Conservation (phyloP, 2,329 filamentous ascomycete species). For the Ilyonectria mors-panacis region DNA sequence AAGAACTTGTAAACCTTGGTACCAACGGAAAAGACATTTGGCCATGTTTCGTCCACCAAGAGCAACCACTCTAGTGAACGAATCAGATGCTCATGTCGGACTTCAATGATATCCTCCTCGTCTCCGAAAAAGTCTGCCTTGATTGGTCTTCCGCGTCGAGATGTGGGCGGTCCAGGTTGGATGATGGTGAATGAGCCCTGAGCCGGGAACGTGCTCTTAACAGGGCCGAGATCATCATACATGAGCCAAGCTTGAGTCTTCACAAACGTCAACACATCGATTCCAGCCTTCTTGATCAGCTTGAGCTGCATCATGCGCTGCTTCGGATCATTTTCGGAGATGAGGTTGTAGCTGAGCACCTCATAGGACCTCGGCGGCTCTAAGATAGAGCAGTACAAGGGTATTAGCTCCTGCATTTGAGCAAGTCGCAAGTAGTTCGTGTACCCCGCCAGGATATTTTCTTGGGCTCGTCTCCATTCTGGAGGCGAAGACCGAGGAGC, state of each 20-base stretch:
- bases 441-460: conserved; percentile 86
- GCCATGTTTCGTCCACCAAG: conserved; percentile 80
- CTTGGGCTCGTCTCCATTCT: conserved; percentile 65
- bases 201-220: conserved; percentile 53
- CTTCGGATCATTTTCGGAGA: conserved; percentile 76
- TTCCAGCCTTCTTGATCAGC: conserved; percentile 81
- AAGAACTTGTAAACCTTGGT: conserved; percentile 86
- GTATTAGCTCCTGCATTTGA: conserved; percentile 83
- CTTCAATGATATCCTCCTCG: conserved; percentile 66
- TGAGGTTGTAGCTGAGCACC: conserved; percentile 82
- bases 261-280: conserved; percentile 83
- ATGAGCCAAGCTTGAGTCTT: conserved; percentile 74
- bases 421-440: conserved; percentile 83
- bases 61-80: conserved; percentile 89
- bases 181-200: conserved; percentile 67
- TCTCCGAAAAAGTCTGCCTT: conserved; percentile 80
- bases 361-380: conserved; percentile 75
- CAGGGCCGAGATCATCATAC: conserved; percentile 62
- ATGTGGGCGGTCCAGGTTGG: conserved; percentile 53
- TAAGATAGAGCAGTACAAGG: conserved; percentile 89
- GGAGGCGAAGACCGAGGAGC: conserved; percentile 30
- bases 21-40: conserved; percentile 77
- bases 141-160: conserved; percentile 71
- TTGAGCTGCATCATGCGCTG: conserved; percentile 79
- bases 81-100: conserved; percentile 80